Evolutionary conservation across 352 stramenopile genomes (phyloP).

Genomic region (Globisporangium cederbergense): DNA sequence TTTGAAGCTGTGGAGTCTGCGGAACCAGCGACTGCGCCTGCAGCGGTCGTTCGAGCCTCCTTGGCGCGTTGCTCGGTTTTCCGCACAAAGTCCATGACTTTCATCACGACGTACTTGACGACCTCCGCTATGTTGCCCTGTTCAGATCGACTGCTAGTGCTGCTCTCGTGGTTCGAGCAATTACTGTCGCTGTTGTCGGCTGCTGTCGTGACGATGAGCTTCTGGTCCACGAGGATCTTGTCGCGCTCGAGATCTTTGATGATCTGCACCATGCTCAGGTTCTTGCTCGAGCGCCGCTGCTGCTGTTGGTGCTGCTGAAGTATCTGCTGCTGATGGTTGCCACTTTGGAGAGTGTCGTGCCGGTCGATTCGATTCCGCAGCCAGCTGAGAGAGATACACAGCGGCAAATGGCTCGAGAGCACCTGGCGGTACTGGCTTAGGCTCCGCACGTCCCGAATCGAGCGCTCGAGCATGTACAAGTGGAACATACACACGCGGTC

Average conservation of each 20-base stretch:
- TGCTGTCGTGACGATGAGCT: constrained; percentile 29
- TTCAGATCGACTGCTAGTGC: constrained; percentile 17
- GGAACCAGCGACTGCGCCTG: background rate
- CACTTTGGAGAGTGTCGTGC: constrained; percentile 11
- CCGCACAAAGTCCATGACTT: constrained; percentile 40
- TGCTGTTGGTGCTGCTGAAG: constrained; percentile 31
- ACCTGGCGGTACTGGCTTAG: constrained; percentile 40
- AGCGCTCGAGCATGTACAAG: constrained; percentile 40
- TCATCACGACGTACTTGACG: constrained; percentile 55
- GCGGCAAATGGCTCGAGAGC: constrained; percentile 38
- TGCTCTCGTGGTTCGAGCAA: constrained; percentile 5
- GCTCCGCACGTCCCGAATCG: constrained; percentile 24
- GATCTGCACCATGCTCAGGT: constrained; percentile 74
- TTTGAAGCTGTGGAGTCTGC: background rate
- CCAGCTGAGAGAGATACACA: constrained; percentile 58
- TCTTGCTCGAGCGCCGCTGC: constrained; percentile 49
- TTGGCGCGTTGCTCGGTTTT: constrained; percentile 13
- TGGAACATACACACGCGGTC: constrained; percentile 45
- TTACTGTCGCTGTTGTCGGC: background rate
- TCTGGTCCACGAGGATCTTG: constrained; percentile 54
- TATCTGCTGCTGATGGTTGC: constrained; percentile 16
- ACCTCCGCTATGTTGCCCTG: constrained; percentile 51
- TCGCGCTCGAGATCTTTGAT: constrained; percentile 77
- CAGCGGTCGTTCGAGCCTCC: background rate
- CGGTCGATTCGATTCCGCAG: constrained; percentile 57